These are phyloP conservation scores for Wickerhamia fluorescens DNA, from an alignment of 805 yeast species.

Conservation along the genomic window DNA sequence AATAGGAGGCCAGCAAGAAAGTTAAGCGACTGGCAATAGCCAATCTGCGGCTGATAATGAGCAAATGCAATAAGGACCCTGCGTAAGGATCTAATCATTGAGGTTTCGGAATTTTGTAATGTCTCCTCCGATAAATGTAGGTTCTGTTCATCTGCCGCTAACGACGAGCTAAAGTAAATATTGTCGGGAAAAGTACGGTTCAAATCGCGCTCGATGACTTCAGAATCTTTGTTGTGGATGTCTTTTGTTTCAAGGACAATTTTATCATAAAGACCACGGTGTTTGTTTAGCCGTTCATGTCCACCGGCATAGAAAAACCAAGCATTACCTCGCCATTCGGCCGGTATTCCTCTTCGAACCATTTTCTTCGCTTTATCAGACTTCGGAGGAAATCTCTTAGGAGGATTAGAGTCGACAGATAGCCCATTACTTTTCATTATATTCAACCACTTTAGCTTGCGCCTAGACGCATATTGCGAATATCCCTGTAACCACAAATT, in stretches of 20 bases:
- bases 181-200: slow-evolving; percentile 96
- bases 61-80: slow-evolving; percentile 82
- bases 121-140: slow-evolving; percentile 2
- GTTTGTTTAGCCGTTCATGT: slow-evolving; percentile 57
- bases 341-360: slow-evolving; percentile 88
- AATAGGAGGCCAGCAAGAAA: slow-evolving; percentile 84
- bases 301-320: slow-evolving; percentile 96
- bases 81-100: slow-evolving; percentile 63
- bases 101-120: slow-evolving; percentile 42
- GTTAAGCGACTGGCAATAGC: slow-evolving; percentile 93
- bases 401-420: slow-evolving; percentile 33
- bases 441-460: slow-evolving; percentile 72
- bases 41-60: slow-evolving; percentile 78
- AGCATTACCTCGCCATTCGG: slow-evolving; percentile 95
- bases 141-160: slow-evolving; percentile 3
- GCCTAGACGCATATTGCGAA: slow-evolving; percentile 50
- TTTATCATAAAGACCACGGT: slow-evolving; percentile 67
- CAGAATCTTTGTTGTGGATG: slow-evolving; percentile 67
- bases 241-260: slow-evolving; percentile 53
- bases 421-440: slow-evolving; percentile 67
- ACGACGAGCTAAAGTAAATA: slow-evolving; percentile 55
- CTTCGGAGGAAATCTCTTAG: slow-evolving; percentile 66
- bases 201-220: slow-evolving; percentile 89
- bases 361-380: slow-evolving; percentile 75
- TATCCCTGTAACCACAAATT: slow-evolving; percentile 73